Base-by-base conservation (phyloP, 768 basidiomycete species). In the Glaciozyma antarctica region DNA sequence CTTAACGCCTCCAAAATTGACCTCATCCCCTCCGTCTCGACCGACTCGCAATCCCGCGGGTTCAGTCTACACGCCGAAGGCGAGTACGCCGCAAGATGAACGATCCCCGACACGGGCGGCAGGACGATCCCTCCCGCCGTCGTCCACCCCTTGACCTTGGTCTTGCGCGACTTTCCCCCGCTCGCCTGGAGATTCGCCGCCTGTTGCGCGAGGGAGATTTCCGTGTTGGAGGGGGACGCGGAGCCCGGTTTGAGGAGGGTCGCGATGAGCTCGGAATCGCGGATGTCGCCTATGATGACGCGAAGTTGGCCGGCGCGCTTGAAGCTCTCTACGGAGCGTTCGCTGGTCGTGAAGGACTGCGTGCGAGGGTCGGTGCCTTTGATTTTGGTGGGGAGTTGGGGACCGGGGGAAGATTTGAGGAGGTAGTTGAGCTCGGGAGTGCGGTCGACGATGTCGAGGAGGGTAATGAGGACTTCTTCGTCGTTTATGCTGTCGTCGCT, bases 51-150 rank as follows among this genome's bases (percentile, higher is more conserved):
- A 30, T 73, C 72, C n/a, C 52, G 52, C n/a, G 63, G 63, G 44
- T 73, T 70, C 9, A 53, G 24, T 17, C 63, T 48, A 41, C 70
- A 73, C 9, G 47, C 51, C 17, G 22, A 51, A 0, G 63, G 70
- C 32, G 48, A 59, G 60, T 71, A 71, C n/a, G 67, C 66, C 17
- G 72, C 72, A 53, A 73, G 70, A 60, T 71, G 72, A 16, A 69
- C 44, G 56, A 71, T 45, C n/a, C 70, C 70, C 21, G 63, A 64
- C 5, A 71, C 63, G 7, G 69, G 70, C 26, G 72, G 69, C 28
- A 71, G 61, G 44, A 66, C 60, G 48, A 44, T 32, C 66, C 41
- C 52, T 61, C 16, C 55, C 66, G 44, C 56, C 56, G 58, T 65
- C 63, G 26, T 30, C 45, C n/a, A 22, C 58, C 58, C 59, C 30